Conservation (phyloP, 2,329 filamentous ascomycete species). For the Sclerotinia nivalis region DNA sequence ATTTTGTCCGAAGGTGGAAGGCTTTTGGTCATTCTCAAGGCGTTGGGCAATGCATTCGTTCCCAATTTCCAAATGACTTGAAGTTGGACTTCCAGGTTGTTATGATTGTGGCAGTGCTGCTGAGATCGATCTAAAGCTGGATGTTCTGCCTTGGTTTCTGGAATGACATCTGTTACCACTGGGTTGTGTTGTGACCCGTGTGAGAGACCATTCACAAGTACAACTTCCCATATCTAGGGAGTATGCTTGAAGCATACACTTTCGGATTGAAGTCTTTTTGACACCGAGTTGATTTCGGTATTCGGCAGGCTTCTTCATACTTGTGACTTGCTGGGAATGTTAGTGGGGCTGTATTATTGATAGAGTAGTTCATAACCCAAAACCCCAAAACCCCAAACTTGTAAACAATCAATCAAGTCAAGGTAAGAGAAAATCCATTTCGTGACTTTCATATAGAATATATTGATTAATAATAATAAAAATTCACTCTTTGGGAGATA, state of each 20-base stretch:
- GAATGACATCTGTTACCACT: not conserved
- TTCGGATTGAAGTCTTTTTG: not conserved
- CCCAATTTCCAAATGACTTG: slow-evolving; percentile 2
- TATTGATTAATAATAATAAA: not conserved
- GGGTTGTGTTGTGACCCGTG: not conserved
- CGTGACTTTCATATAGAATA: not conserved
- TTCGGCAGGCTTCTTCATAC: not conserved
- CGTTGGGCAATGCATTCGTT: not conserved
- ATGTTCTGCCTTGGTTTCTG: slow-evolving; percentile 13
- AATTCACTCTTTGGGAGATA: not conserved
- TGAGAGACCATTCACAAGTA: not conserved
- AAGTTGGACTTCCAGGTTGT: not conserved
- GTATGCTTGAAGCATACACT: not conserved
- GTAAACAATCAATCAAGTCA: not conserved
- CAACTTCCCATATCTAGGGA: not conserved
- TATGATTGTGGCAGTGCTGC: slow-evolving; percentile 11
- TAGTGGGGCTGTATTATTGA: not conserved
- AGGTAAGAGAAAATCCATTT: not conserved
- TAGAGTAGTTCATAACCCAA: not conserved
- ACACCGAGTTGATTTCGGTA: not conserved
- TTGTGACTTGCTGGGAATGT: not conserved
- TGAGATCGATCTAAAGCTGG: not conserved
- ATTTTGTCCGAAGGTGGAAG: not conserved
- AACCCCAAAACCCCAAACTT: not conserved
- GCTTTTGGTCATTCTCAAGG: slow-evolving; percentile 4